These are phyloP conservation scores for Agaricus sinodeliciosus DNA, from an alignment of 768 basidiomycete species.

Conservation along the genomic window DNA sequence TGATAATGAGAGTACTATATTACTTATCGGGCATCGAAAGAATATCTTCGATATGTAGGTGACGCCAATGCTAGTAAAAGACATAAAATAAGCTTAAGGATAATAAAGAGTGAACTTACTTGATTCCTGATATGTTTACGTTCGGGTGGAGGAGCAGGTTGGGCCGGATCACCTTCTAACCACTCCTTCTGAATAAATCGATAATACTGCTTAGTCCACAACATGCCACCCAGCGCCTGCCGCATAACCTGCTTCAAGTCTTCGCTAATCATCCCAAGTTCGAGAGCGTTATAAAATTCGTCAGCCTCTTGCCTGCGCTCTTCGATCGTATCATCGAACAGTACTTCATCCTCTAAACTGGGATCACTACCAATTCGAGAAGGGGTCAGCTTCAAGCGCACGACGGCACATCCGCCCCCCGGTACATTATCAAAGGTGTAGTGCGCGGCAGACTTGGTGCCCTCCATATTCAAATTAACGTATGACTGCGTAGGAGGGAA, in stretches of 20 bases:
- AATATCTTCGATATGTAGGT: slow-evolving; percentile 92
- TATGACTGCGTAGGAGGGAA: slow-evolving; percentile 50
- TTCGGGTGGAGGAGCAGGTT: slow-evolving; percentile 89
- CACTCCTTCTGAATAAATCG: slow-evolving; percentile 95
- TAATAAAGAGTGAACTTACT: neutral
- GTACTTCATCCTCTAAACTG: slow-evolving; percentile 79
- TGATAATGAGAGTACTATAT: slow-evolving; percentile 15
- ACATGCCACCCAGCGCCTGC: slow-evolving; percentile 93
- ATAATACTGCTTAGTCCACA: slow-evolving; percentile 99
- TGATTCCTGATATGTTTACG: slow-evolving; percentile 76
- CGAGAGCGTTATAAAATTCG: slow-evolving; percentile 86
- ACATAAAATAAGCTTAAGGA: neutral
- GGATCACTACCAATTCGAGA: slow-evolving; percentile 64
- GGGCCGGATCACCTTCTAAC: slow-evolving; percentile 92
- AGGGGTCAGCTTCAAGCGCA: slow-evolving; percentile 88
- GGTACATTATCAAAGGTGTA: slow-evolving; percentile 86
- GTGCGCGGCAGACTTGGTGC: slow-evolving; percentile 93
- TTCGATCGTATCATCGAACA: slow-evolving; percentile 86
- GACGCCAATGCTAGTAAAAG: slow-evolving; percentile 76
- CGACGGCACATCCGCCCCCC: slow-evolving; percentile 91
- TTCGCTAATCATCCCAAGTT: slow-evolving; percentile 79
- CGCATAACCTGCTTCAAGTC: slow-evolving; percentile 95
- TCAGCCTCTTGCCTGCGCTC: slow-evolving; percentile 90
- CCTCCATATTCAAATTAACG: slow-evolving; percentile 79
- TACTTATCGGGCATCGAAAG: slow-evolving; percentile 99